Percentiles rank a stretch among this genome's conserved stretches.
Evolutionary conservation across 78 protist genomes (phyloP).

Genomic region (Monosiga brevicollis): DNA sequence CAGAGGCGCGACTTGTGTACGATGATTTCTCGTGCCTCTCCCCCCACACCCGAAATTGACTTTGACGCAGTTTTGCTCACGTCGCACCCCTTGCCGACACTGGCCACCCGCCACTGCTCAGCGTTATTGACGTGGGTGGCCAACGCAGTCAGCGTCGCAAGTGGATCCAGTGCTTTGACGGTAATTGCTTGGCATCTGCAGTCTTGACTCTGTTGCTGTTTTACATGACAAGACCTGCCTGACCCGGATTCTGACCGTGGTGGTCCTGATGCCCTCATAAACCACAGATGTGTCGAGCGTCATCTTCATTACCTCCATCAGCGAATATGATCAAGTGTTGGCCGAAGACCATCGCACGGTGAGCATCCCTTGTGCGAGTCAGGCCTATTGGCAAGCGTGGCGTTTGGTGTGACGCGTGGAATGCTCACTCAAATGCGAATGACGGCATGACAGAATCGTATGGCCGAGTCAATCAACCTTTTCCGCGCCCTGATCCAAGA

Average conservation of each 20-base stretch:
- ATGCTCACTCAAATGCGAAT: too few species aligned
- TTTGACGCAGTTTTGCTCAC: too few species aligned
- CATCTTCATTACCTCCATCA: slow-evolving; percentile 65
- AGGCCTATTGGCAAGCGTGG: neutral
- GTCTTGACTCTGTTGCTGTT: too few species aligned
- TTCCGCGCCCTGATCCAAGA: slow-evolving; percentile 72
- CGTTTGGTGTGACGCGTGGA: neutral
- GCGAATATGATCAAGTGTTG: slow-evolving; percentile 67
- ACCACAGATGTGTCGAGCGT: slow-evolving; percentile 84
- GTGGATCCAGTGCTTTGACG: slow-evolving; percentile 92
- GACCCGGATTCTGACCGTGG: too few species aligned
- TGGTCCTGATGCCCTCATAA: too few species aligned
- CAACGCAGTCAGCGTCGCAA: slow-evolving; percentile 80
- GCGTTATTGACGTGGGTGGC: slow-evolving; percentile 87
- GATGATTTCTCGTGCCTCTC: too few species aligned
- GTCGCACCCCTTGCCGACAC: too few species aligned
- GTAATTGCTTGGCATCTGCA: too few species aligned
- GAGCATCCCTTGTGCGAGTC: neutral
- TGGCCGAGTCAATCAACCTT: slow-evolving; percentile 66
- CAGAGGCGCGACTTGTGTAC: too few species aligned
- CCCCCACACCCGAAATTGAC: too few species aligned
- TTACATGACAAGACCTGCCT: too few species aligned
- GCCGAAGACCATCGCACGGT: slow-evolving; percentile 58
- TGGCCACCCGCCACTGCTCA: slow-evolving; percentile 1
- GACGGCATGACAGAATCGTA: slow-evolving; percentile 39